Conservation (phyloP, 1,284 basidiomycete species). For the Cutaneotrichosporon daszewskae region DNA sequence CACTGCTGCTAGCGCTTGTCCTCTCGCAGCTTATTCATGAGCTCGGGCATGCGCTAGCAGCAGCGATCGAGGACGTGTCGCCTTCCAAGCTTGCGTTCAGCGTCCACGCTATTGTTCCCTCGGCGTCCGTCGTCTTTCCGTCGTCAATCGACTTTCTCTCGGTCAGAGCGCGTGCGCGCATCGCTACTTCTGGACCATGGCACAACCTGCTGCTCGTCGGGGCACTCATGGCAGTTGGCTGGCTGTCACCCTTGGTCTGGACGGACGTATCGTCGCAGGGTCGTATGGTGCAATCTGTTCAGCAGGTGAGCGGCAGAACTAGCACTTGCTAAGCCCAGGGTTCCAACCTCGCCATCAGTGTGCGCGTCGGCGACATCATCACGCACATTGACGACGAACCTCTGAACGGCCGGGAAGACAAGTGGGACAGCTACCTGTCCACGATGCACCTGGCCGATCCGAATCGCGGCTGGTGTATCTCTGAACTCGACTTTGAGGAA, state of each 20-base stretch:
- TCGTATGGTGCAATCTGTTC: conserved; percentile 26
- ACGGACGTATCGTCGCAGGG: conserved; percentile 21
- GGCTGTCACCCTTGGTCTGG: conserved; percentile 25
- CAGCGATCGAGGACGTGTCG: conserved; percentile 36
- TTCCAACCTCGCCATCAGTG: conserved; percentile 8
- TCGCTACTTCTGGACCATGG: conserved; percentile 40
- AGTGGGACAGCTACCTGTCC: conserved; percentile 30
- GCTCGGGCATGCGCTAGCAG: conserved; percentile 39
- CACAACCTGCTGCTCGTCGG: conserved; percentile 39
- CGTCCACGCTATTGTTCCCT: conserved; percentile 33
- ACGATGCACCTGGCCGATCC: neutral
- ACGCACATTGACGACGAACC: conserved; percentile 36
- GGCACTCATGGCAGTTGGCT: conserved; percentile 4
- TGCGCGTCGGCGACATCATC: conserved; percentile 30
- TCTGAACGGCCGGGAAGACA: conserved; percentile 8
- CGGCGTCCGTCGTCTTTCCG: conserved; percentile 37
- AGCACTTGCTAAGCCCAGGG: neutral
- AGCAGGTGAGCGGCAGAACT: conserved; percentile 16
- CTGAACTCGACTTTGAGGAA: conserved; percentile 8
- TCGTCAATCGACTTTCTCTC: conserved; percentile 27
- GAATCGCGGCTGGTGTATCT: conserved; percentile 11
- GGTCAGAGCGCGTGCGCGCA: conserved; percentile 30
- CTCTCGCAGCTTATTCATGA: conserved; percentile 44
- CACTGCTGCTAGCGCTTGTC: conserved; percentile 35
- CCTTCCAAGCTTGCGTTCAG: conserved; percentile 29